phyloP scores from a whole-genome alignment of 2,329 filamentous ascomycete species.

The Ascochyta koolunga region DNA sequence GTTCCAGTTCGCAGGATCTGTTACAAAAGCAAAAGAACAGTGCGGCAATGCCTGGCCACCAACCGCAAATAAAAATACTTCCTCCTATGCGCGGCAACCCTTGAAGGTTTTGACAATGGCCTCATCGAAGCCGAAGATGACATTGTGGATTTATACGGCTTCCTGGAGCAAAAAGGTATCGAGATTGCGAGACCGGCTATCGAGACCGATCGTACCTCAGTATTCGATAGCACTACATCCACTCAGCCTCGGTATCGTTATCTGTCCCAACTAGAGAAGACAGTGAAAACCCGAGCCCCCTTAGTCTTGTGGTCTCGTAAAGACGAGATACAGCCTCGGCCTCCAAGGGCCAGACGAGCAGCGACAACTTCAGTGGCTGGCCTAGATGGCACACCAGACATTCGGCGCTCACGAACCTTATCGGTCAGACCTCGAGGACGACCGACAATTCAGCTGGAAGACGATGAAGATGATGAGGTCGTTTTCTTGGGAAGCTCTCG shows the following conservation, averaged over 20 bases:
- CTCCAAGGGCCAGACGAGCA: too few species aligned
- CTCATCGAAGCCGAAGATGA: slow-evolving; percentile 34
- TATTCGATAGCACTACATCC: background rate
- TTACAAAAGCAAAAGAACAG: slow-evolving; percentile 20
- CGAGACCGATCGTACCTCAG: background rate
- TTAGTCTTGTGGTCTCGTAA: too few species aligned
- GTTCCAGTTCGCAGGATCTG: slow-evolving; percentile 19
- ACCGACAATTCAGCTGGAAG: too few species aligned
- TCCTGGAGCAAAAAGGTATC: slow-evolving; percentile 11
- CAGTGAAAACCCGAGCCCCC: too few species aligned
- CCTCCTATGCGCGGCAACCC: slow-evolving; percentile 10
- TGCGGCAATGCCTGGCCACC: slow-evolving; percentile 27
- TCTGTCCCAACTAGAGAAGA: background rate
- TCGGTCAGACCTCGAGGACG: too few species aligned
- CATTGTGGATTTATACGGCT: slow-evolving; percentile 21
- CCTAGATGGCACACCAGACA: too few species aligned
- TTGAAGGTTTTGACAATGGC: slow-evolving; percentile 36
- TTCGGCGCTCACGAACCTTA: too few species aligned
- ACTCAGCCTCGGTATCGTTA: background rate
- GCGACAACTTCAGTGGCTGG: too few species aligned
- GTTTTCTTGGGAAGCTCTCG: too few species aligned
- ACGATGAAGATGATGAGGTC: too few species aligned
- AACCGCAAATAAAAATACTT: too few species aligned
- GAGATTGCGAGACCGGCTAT: slow-evolving; percentile 1
- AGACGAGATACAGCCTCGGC: too few species aligned